Percentiles rank a stretch among this genome's conserved stretches.
Conservation (phyloP, 139 green algal genomes). For the Zygnema circumcarinatum region DNA sequence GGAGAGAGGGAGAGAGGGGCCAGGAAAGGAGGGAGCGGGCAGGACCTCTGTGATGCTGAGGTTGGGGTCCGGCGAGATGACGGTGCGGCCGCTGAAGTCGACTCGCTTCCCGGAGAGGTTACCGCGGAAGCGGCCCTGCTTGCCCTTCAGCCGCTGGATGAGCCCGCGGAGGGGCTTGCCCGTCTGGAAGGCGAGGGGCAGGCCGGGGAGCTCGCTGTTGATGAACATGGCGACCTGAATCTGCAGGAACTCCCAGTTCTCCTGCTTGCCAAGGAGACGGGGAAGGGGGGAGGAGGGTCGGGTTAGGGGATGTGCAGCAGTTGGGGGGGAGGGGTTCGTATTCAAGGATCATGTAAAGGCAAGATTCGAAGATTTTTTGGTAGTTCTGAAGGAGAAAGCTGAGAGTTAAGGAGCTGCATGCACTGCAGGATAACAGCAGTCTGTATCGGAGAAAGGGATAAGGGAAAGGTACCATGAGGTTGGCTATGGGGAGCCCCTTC, state of each 20-base stretch:
- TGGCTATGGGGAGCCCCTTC: slow-evolving; percentile 75
- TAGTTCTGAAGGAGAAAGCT: too few relatives aligned
- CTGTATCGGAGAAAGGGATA: background rate
- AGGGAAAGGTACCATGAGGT: slow-evolving; percentile 71
- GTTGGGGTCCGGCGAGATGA: slow-evolving; percentile 99
- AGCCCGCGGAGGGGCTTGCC: slow-evolving; percentile 89
- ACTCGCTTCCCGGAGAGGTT: slow-evolving; percentile 98
- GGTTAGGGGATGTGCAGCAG: background rate
- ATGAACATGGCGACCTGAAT: slow-evolving; percentile 86
- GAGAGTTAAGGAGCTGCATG: too few relatives aligned
- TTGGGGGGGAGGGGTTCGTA: background rate
- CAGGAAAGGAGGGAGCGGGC: background rate
- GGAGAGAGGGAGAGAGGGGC: background rate
- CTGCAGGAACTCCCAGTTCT: slow-evolving; percentile 98
- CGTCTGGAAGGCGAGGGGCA: slow-evolving; percentile 74
- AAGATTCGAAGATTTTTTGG: too few relatives aligned
- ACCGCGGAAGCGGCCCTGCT: slow-evolving; percentile 95
- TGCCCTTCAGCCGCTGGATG: slow-evolving; percentile 98
- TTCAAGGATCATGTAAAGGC: too few relatives aligned
- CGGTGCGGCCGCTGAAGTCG: slow-evolving; percentile 94
- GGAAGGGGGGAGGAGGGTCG: too few relatives aligned
- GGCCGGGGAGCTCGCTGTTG: slow-evolving; percentile 92
- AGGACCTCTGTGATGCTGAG: slow-evolving; percentile 76
- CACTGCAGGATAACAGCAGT: too few relatives aligned
- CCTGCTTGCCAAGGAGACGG: slow-evolving; percentile 63